Evolutionary conservation across 208 protist species (phyloP), one percentile per base, ranked within the genome.

Genomic region (Tritrichomonas foetus): DNA sequence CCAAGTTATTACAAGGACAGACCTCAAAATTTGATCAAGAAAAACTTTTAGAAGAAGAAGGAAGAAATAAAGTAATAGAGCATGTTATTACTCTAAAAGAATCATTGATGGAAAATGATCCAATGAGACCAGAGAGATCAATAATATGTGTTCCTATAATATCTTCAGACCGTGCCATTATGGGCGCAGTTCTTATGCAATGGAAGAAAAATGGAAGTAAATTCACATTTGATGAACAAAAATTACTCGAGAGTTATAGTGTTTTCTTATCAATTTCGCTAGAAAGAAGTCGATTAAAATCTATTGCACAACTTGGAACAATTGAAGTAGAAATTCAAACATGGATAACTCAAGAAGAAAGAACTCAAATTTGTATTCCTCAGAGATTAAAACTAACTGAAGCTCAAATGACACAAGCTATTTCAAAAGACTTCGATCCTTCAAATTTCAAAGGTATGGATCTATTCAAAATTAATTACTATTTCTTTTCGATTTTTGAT

Each of bases 401-500:
- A 47, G 69, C 39, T n/a, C 33, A 78, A 78, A 39, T 13, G 20
- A 20, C 9, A 22, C 5, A 2, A n/a, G 3, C 25, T 20, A n/a
- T 47, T 36, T 78, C 36, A 20, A 39, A 3, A 27, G 25, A 78
- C 33, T 78, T 78, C 36, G 33, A 39, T 9, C 3, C 36, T 44
- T 9, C 1, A 20, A 3, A 44, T 47, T 78, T 36, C 8, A 78
- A 78, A 47, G 69, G 33, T 1, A 78, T 78, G 8, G 69, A 8
- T 44, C 25, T 78, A 44, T 9, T 78, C 33, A 78, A 78, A 44
- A 20, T 47, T 20, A 44, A 16, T 9, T 78, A 47, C 44, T n/a
- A 78, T 78, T 5, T 94, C 3, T 94, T 94, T 69, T 16, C 94
- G 36, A 20, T 50, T 20, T 66, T 92, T 16, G 92, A 47, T 55